These are phyloP conservation scores for Iris macrosiphon DNA, from an alignment of 106 monocot genomes.

Conservation along the genomic window DNA sequence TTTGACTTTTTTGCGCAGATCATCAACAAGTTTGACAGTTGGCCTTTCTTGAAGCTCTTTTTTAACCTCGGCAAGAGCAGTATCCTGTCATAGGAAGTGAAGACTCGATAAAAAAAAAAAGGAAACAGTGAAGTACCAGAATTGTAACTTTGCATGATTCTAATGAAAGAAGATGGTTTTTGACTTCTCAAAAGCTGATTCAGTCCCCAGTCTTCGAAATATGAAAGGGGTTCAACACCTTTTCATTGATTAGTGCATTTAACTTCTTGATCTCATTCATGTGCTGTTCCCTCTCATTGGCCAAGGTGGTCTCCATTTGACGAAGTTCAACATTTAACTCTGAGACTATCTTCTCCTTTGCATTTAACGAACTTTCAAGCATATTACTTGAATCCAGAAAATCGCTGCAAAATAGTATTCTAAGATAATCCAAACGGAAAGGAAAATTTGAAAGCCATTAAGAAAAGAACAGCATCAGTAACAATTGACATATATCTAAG, in stretches of 20 bases:
- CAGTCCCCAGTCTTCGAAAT: too few species aligned
- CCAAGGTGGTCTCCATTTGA: constrained; percentile 66
- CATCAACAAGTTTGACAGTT: constrained; percentile 78
- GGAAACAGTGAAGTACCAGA: background rate
- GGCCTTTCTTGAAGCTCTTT: constrained; percentile 95
- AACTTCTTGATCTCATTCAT: constrained; percentile 81
- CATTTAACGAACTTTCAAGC: constrained; percentile 83
- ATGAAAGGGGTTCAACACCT: constrained; percentile 66
- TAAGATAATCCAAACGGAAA: background rate
- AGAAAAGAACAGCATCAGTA: too few species aligned
- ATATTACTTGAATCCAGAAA: constrained; percentile 53
- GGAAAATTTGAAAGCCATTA: too few species aligned
- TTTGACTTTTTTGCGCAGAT: constrained; percentile 89
- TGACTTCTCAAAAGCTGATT: too few species aligned
- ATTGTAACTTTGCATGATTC: too few species aligned
- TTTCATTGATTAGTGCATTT: constrained; percentile 69
- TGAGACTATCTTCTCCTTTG: constrained; percentile 95
- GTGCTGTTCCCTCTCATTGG: constrained; percentile 77
- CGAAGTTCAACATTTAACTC: constrained; percentile 90
- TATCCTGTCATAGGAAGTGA: constrained; percentile 48
- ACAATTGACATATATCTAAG: too few species aligned
- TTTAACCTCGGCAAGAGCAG: constrained; percentile 45
- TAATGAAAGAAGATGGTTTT: too few species aligned
- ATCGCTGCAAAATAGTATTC: constrained; percentile 43
- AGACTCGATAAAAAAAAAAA: background rate